Base-by-base conservation (phyloP, 2,329 filamentous ascomycete genomes). In the Xylaria polymorpha region DNA sequence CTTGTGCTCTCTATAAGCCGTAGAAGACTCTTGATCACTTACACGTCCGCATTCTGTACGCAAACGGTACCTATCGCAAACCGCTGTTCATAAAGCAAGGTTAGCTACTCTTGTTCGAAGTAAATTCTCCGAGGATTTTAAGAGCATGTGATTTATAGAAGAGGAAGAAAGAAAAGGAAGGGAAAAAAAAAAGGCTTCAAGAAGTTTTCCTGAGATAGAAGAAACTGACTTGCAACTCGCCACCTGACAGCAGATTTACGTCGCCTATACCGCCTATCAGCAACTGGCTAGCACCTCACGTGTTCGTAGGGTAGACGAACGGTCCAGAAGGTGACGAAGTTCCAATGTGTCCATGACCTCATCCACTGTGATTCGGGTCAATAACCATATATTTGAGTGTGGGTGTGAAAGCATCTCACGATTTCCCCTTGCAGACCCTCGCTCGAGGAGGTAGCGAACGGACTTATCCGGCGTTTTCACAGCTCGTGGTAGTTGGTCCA, bases 51-150 rank as follows among this genome's bases (percentile, higher is more conserved):
- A 78, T 97, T 90, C 81, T 98, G 95, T 25, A 98, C 94, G 78
- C 94, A 97, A 72, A 97, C 94, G 61, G 95, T 93, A 77, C 93
- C 96, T 76, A 99, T 98, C 76, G 96, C 96, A 77, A 99, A 99
- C 83, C 96, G 92, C 83, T 99, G 12, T 39, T 32, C n/a, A 55
- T 15, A 41, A 50, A 51, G 41, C 0, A 37, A 18, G 3, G 14
- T 67, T 56, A 67, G 59, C 35, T 46, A 37, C 8, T 57, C 35
- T 15, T 6, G 12, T 15, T 50, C 14, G 14, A 57, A 25, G 1
- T 18, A 61, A 48, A 22, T 14, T 50, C 18, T 12, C 3, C 9
- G 14, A 9, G n/a, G 15, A 25, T 37, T 20, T 43, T 7, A 35
- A 12, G 25, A 41, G 12, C 39, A 22, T 22, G 32, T 7, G n/a